A percentile compares a stretch with the other conserved stretches of the same genome.
Evolutionary conservation across 106 monocot genomes (phyloP).

Genomic region (Dendrobium nobile): DNA sequence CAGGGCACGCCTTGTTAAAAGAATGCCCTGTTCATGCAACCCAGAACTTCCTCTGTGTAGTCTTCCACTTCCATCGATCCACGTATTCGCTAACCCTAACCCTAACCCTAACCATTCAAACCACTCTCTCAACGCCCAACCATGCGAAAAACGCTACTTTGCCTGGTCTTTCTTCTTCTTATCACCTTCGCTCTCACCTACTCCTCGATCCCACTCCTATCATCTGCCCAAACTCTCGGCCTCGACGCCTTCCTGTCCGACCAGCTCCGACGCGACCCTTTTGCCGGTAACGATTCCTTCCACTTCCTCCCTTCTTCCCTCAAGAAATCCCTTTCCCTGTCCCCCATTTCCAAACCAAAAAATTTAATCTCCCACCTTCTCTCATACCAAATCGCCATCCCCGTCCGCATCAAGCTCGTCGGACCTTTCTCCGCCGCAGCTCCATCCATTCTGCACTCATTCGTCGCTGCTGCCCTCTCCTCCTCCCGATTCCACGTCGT

Average conservation of each 20-base stretch:
- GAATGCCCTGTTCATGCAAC: too few species aligned
- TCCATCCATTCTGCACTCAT: conserved; percentile 35
- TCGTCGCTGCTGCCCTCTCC: conserved; percentile 39
- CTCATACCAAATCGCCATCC: conserved; percentile 41
- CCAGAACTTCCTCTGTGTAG: background rate
- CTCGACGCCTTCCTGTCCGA: conserved; percentile 63
- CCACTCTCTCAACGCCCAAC: background rate
- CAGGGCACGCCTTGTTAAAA: too few species aligned
- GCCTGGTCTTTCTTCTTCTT: background rate
- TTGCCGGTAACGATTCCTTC: conserved; percentile 50
- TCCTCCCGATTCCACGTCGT: conserved; percentile 45
- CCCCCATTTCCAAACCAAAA: conserved; percentile 6
- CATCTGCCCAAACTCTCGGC: conserved; percentile 17
- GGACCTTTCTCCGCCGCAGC: conserved; percentile 50
- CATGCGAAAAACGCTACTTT: background rate
- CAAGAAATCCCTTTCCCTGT: conserved; percentile 26
- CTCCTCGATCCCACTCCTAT: background rate
- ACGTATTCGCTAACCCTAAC: background rate
- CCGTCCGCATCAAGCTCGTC: conserved; percentile 69
- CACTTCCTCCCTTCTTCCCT: conserved; percentile 30
- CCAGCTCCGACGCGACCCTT: conserved; percentile 33
- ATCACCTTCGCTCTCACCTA: background rate
- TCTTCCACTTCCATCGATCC: background rate
- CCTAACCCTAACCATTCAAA: background rate
- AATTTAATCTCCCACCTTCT: conserved; percentile 21